Conservation (phyloP, 2,329 filamentous ascomycete genomes). For the Dothistroma septosporum region DNA sequence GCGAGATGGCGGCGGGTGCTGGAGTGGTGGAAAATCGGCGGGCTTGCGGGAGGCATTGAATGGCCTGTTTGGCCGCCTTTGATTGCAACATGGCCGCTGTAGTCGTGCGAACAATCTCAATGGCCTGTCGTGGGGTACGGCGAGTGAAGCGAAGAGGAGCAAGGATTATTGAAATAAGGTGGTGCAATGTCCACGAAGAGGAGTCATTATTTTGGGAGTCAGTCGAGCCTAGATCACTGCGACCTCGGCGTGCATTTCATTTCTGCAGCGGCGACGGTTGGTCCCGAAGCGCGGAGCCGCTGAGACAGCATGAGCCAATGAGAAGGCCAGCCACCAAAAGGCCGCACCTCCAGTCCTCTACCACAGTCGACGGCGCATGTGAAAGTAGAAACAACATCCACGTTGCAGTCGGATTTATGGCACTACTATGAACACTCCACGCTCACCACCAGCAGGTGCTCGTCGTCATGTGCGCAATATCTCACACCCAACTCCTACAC, state of each 20-base stretch:
- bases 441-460: conserved; percentile 28
- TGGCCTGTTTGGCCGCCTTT: conserved; percentile 35
- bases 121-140: background rate
- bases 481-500: conserved; percentile 50
- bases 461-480: conserved; percentile 32
- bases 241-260: background rate
- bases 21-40: conserved; percentile 45
- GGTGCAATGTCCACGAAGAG: background rate
- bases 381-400: background rate
- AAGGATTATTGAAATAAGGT: background rate
- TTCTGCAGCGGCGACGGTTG: background rate
- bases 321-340: background rate
- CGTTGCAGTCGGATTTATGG: background rate
- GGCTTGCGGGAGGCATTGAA: conserved; percentile 37
- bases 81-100: conserved; percentile 32
- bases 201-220: background rate
- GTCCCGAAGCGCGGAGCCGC: background rate
- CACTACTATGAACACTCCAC: conserved; percentile 25
- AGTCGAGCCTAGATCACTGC: background rate
- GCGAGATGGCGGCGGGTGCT: conserved; percentile 41
- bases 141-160: background rate
- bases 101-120: conserved; percentile 16
- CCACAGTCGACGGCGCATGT: background rate
- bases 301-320: background rate
- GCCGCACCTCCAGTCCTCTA: background rate